Evolutionary conservation across 768 basidiomycete species (phyloP), one percentile per base, ranked within the genome.

Genomic region (Suillus decipiens): DNA sequence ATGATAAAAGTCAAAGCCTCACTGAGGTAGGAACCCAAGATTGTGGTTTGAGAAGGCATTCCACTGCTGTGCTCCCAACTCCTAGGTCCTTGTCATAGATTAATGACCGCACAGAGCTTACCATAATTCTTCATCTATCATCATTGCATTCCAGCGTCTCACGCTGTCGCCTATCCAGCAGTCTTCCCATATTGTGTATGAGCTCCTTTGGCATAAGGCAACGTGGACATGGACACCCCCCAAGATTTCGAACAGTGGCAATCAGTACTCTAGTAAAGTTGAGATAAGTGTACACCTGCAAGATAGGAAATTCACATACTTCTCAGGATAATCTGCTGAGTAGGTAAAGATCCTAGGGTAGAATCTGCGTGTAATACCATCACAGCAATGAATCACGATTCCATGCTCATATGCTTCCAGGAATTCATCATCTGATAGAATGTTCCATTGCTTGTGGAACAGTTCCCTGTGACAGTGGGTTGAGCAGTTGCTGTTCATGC

Each of bases 241-340:
- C 57, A 8, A 48, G 12, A 8, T 48, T 48, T 48, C 14, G 14
- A 3, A 48, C 47, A 0, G 3, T 48, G 2, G 47, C 47, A 28
- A 48, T 48, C 1, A 48, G 47, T 1, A 48, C 22, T 24, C 47
- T 48, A 28, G 24, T 2, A 48, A 5, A 14, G 28, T 28, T 7
- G 9, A n/a, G n/a, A n/a, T n/a, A n/a, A n/a, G n/a, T n/a, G n/a
- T n/a, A n/a, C n/a, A n/a, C n/a, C 0, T n/a, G 77, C 0, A n/a
- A 42, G 41, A n/a, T n/a, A n/a, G n/a, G n/a, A n/a, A n/a, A n/a
- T 19, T 10, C 57, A 42, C 14, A 7, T 22, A 43, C 42, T 39
- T 77, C 53, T 79, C 75, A 0, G 68, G 68, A 61, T 69, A 69
- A 28, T 69, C 68, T 11, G 64, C 68, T 1, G 67, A 65, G 37